Evolutionary conservation across 139 green algal species (phyloP), one percentile per base, ranked within the genome.

Genomic region (Helicosporidium sp.): DNA sequence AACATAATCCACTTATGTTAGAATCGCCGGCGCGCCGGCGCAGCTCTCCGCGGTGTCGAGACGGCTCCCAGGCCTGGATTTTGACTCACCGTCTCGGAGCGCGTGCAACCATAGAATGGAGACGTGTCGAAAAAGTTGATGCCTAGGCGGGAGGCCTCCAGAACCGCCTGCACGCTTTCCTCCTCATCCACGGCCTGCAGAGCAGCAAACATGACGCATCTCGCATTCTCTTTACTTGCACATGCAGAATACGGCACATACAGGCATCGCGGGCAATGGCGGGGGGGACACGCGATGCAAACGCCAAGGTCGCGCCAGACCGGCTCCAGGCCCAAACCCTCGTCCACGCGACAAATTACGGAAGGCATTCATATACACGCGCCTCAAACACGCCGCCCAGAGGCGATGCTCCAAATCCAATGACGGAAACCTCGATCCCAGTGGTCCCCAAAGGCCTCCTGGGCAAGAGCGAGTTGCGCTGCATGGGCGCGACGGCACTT

Each of bases 61-160:
- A n/a, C n/a, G n/a, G n/a, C n/a, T n/a, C n/a, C n/a, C n/a, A n/a
- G n/a, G n/a, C 39, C 17, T n/a, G 15, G 1, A 43, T 43, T 43
- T 22, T 22, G 15, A 48, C 31, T 43, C 51, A 91, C 84, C 55
- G 47, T 69, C 57, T 96, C 86, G 5, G 74, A 80, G 25, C 74
- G 76, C 0, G 70, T 84, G 19, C 47, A 25, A 7, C 85, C 87
- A 55, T 96, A 96, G 47, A 80, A 95, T 1, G 86, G 87, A 0
- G 80, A 93, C 1, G 86, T 93, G 62, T 96, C 86, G 39, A 95
- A 93, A 16, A 87, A 82, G 56, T 95, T 96, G 58, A 96, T 83
- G 49, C 86, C 86, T 5, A 68, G 52, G 0, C 57, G 40, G 41
- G 91, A 79, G 0, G 87, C 86, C 22, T 74, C 67, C 24, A 84